These are phyloP conservation scores for Buddleja alternifolia DNA, from an alignment of 257 asterid species.

Conservation along the genomic window DNA sequence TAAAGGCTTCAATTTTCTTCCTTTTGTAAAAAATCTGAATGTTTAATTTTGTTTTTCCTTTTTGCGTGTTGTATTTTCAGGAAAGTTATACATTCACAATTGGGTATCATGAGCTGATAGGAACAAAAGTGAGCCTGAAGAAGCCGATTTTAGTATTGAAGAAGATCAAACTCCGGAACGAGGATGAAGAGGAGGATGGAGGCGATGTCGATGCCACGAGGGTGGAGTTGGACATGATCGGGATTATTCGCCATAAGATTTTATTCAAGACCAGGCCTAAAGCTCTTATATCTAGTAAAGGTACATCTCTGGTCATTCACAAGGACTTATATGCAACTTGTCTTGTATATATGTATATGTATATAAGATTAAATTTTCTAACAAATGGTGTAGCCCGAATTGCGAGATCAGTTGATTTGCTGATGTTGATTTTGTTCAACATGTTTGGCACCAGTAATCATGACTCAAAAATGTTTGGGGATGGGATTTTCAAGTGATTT, in stretches of 20 bases:
- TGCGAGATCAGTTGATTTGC: background rate
- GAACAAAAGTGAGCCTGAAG: conserved; percentile 74
- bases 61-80: conserved; percentile 38
- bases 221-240: conserved; percentile 72
- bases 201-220: conserved; percentile 31
- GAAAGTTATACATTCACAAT: conserved; percentile 80
- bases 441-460: background rate
- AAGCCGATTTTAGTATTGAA: conserved; percentile 87
- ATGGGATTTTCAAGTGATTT: background rate
- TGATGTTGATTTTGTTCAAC: background rate
- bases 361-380: background rate
- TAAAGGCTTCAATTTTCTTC: too few species aligned
- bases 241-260: conserved; percentile 76
- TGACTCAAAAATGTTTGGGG: background rate
- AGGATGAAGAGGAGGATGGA: conserved; percentile 37
- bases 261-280: conserved; percentile 92
- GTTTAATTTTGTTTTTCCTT: too few species aligned
- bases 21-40: too few species aligned
- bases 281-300: conserved; percentile 85
- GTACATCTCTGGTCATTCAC: background rate
- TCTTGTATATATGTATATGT: too few species aligned
- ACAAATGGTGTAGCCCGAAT: background rate
- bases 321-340: conserved; percentile 2
- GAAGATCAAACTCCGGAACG: conserved; percentile 55
- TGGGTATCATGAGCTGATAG: conserved; percentile 90